These are phyloP conservation scores for Tuber melanosporum DNA, from an alignment of 495 filamentous ascomycete species.

Conservation along the genomic window DNA sequence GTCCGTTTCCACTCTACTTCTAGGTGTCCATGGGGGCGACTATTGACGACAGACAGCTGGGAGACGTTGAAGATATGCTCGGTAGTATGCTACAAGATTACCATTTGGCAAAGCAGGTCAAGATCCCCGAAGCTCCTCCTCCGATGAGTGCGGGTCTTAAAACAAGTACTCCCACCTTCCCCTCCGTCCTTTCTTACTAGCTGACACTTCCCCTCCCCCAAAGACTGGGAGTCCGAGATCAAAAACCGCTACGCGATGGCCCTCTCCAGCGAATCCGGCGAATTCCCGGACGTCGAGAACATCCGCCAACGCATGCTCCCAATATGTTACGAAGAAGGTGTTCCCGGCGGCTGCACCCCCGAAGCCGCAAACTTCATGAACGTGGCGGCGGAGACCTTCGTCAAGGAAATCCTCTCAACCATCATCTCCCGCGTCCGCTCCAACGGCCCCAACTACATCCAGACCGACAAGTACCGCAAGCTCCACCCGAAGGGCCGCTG, in stretches of 20 bases:
- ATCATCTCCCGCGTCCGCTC: constrained; percentile 71
- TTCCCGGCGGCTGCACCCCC: constrained; percentile 62
- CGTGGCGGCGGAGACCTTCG: constrained; percentile 80
- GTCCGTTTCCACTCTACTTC: constrained; percentile 7
- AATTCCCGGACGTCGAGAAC: constrained; percentile 77
- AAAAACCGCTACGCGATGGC: constrained; percentile 84
- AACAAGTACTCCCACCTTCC: constrained; percentile 61
- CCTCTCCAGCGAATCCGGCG: constrained; percentile 78
- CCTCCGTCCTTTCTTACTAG: constrained; percentile 9
- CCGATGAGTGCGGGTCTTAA: constrained; percentile 72
- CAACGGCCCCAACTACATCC: constrained; percentile 73
- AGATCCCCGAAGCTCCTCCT: constrained; percentile 64
- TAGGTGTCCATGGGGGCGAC: neutral
- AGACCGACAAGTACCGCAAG: constrained; percentile 70
- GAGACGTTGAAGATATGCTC: constrained; percentile 58
- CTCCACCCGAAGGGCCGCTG: constrained; percentile 62
- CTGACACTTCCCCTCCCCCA: neutral
- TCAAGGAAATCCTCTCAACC: constrained; percentile 77
- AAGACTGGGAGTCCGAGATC: constrained; percentile 87
- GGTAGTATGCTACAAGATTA: constrained; percentile 63
- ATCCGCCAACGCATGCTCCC: constrained; percentile 83
- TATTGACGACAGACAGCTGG: constrained; percentile 46
- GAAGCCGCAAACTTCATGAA: constrained; percentile 81
- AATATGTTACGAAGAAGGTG: constrained; percentile 87
- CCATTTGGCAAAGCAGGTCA: constrained; percentile 60